Base-by-base conservation (phyloP, 805 yeast species). In the Hanseniaspora pseudoguilliermondii region DNA sequence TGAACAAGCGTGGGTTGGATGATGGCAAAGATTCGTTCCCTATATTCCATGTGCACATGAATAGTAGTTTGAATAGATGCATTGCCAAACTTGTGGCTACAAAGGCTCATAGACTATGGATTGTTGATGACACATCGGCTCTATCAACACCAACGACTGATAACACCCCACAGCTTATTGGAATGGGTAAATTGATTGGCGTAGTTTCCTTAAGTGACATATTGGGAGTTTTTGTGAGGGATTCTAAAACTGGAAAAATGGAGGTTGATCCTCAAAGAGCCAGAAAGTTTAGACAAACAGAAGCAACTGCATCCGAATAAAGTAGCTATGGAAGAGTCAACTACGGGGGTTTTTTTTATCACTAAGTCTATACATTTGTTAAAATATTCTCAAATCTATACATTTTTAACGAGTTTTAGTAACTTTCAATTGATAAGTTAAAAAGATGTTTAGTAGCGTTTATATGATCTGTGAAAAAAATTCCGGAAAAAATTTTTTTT, bases 1-100 rank as follows among this genome's bases (percentile, higher is more conserved):
- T 93, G 60, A 83, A 85, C 60, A 83, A 83, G 55, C 82, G 96
- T 65, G 98, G 98, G 21, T 75, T 91, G 35, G 95, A 84, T 64
- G 90, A 89, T 65, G 96, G 96, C 53, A 89, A 90, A 69, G 98
- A 91, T 72, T 88, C 95, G 43, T 91, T 84, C 75, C 98, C 98
- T 18, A 91, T 93, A 42, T 91, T 91, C 76, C 95, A 91, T 67
- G 96, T 91, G 27, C 83, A 86, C 59, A 79, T 81, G 59, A 76
- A 78, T 42, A 81, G 95, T 10, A 82, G 93, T 0, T 75, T 93
- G 51, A 95, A 88, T 36, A 79, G 96, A 67, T 88, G 95, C 9
- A 78, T 93, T 64, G 97, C 97, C 36, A 91, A 93, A 68, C 74
- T 91, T 62, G 97, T 91, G 15, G 97, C 98, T 6, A 91, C 98